phyloP scores from a whole-genome alignment of 2,329 filamentous ascomycete species.

The Fusarium algeriense region DNA sequence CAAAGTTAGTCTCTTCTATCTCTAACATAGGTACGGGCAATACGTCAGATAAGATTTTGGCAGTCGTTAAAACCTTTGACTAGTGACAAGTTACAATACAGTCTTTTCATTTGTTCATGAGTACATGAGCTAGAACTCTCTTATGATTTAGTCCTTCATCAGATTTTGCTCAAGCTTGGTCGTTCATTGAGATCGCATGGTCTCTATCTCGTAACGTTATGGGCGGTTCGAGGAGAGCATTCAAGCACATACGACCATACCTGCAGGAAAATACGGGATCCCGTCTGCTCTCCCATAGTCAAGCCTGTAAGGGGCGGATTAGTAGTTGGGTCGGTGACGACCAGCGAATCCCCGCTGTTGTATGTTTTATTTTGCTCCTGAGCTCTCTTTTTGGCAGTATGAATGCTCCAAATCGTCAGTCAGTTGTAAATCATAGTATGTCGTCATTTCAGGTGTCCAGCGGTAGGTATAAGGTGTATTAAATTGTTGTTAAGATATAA shows the following conservation, averaged over 20 bases:
- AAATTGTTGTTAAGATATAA: too few species aligned
- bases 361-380: not conserved
- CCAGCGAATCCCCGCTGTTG: conserved; percentile 3
- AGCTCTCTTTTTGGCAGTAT: not conserved
- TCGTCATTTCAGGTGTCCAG: not conserved
- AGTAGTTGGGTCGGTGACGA: conserved; percentile 1
- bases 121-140: not conserved
- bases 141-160: not conserved
- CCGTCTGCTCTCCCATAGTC: conserved; percentile 23
- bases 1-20: not conserved
- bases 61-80: not conserved
- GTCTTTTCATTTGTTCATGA: not conserved
- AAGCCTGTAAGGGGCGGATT: conserved; percentile 21
- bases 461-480: not conserved
- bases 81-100: too few species aligned
- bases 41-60: not conserved
- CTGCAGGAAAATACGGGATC: conserved; percentile 22
- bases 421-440: too few species aligned
- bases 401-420: too few species aligned
- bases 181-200: too few species aligned
- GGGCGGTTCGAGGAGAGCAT: not conserved
- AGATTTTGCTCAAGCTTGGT: not conserved
- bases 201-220: not conserved
- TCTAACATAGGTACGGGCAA: not conserved
- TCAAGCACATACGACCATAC: conserved; percentile 13